Evolutionary conservation across 2,329 filamentous ascomycete species (phyloP).

Genomic region (Mollisia scopiformis): DNA sequence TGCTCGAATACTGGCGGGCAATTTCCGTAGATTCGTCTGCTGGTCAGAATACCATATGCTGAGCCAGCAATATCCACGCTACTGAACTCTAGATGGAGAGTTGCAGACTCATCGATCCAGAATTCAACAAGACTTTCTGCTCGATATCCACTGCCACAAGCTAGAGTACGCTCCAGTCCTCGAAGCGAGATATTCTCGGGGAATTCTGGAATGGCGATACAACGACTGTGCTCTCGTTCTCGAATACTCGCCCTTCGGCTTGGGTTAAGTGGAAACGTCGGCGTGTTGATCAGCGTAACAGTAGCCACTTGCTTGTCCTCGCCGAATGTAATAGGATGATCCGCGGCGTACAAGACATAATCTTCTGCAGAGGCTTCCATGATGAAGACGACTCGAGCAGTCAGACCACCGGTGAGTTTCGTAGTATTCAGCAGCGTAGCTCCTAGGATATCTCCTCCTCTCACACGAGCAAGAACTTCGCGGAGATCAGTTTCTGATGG

Average conservation of each 20-base stretch:
- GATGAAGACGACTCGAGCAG: conserved; percentile 29
- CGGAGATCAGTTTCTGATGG: conserved; percentile 22
- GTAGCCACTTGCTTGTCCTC: conserved; percentile 10
- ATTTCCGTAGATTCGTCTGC: conserved; percentile 13
- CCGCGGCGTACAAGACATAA: conserved; percentile 23
- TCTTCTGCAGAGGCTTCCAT: conserved; percentile 25
- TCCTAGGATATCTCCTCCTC: conserved; percentile 28
- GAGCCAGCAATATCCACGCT: conserved; percentile 21
- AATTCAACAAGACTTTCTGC: conserved; percentile 22
- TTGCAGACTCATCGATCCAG: conserved; percentile 23
- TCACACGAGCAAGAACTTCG: conserved; percentile 28
- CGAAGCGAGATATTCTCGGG: conserved; percentile 15
- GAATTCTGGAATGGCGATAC: conserved; percentile 23
- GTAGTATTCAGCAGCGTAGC: conserved; percentile 19
- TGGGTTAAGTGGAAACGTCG: conserved; percentile 25
- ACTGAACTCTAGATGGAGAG: conserved; percentile 30
- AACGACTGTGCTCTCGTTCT: conserved; percentile 21
- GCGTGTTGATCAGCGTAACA: conserved; percentile 25
- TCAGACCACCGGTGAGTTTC: conserved; percentile 15
- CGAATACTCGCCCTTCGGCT: background rate
- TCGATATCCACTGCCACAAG: conserved; percentile 7
- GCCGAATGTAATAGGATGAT: conserved; percentile 20
- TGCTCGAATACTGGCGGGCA: conserved; percentile 20
- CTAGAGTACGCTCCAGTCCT: conserved; percentile 14
- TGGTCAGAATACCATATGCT: conserved; percentile 21